These are phyloP conservation scores for Collybia sordida DNA, from an alignment of 768 basidiomycete species.

Conservation along the genomic window DNA sequence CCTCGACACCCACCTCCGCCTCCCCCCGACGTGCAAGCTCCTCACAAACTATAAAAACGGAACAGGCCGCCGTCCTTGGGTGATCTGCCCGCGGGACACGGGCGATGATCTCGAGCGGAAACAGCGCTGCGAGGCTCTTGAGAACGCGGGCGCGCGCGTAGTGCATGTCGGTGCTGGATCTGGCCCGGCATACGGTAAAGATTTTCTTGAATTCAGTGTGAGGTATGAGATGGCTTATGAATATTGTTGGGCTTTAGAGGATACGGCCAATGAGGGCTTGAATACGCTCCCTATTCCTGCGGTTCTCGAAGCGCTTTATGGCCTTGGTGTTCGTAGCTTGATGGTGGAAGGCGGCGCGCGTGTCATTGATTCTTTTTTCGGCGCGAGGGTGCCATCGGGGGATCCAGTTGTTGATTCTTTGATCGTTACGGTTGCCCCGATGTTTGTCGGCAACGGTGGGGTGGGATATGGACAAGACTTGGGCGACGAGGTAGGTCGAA, in stretches of 20 bases:
- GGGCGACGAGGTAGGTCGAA: neutral
- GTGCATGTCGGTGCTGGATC: conserved; percentile 41
- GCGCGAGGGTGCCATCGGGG: conserved; percentile 8
- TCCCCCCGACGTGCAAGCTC: conserved; percentile 67
- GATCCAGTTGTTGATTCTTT: conserved; percentile 61
- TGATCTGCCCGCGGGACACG: conserved; percentile 48
- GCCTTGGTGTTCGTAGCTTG: conserved; percentile 62
- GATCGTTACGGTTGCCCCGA: conserved; percentile 85
- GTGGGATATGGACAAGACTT: conserved; percentile 48
- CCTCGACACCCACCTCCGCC: conserved; percentile 73
- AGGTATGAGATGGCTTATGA: too few species aligned
- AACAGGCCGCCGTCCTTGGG: conserved; percentile 68
- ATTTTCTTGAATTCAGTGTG: neutral
- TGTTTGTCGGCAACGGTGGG: conserved; percentile 74
- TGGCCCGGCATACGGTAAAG: neutral
- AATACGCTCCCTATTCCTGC: conserved; percentile 38
- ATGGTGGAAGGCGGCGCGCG: conserved; percentile 97
- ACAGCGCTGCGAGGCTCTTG: conserved; percentile 42
- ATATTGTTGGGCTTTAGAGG: neutral
- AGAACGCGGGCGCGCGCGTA: conserved; percentile 66
- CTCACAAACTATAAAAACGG: conserved; percentile 61
- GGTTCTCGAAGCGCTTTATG: conserved; percentile 53
- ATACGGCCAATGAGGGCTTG: conserved; percentile 2
- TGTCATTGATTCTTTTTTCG: conserved; percentile 75
- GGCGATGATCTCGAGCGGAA: conserved; percentile 26